These are phyloP conservation scores for Vitis riparia DNA, from an alignment of 164 flowering plant species.

Conservation along the genomic window DNA sequence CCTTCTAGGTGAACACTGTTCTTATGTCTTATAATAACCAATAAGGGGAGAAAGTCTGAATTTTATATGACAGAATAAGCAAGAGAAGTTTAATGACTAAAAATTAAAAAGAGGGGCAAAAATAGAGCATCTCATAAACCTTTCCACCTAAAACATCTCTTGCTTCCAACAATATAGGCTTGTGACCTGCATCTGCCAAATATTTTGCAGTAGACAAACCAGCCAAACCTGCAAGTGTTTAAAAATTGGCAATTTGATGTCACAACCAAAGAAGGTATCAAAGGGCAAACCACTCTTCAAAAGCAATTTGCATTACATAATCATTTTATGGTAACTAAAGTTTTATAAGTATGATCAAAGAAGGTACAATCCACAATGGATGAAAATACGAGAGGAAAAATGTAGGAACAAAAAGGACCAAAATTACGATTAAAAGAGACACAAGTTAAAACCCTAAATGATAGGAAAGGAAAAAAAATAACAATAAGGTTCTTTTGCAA, in stretches of 20 bases:
- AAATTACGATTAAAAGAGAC: neutral
- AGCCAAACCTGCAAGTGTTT: conserved; percentile 72
- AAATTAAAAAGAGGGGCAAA: neutral
- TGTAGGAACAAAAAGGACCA: neutral
- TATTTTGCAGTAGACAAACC: conserved; percentile 97
- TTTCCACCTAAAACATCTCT: conserved; percentile 99
- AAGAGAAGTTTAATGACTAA: neutral
- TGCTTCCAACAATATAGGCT: conserved; percentile 85
- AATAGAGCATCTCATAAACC: conserved; percentile 43
- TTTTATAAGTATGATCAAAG: neutral
- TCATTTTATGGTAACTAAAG: neutral
- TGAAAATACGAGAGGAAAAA: neutral
- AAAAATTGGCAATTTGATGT: neutral
- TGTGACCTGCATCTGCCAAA: conserved; percentile 98
- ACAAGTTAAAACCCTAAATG: neutral
- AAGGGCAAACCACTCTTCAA: neutral
- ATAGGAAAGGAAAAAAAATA: neutral
- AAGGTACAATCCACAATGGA: neutral
- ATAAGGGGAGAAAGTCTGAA: no score
- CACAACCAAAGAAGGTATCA: neutral
- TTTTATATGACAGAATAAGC: neutral
- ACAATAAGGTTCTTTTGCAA: neutral
- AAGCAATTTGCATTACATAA: neutral
- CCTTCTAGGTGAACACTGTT: no score
- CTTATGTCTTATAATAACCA: no score